phyloP scores from a whole-genome alignment of 2,329 filamentous ascomycete species.

The Neurospora sp. region DNA sequence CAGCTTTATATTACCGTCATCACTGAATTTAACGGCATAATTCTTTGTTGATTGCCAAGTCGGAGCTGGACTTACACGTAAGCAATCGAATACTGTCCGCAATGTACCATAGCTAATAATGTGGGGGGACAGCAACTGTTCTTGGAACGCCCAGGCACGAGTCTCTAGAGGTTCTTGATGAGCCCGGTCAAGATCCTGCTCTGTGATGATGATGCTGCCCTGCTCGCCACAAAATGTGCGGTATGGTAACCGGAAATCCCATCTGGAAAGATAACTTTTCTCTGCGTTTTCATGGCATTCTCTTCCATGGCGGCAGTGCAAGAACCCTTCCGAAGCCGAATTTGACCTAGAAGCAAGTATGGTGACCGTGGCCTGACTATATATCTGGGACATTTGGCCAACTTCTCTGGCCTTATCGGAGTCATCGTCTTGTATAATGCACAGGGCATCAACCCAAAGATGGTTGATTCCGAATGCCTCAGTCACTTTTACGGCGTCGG shows the following conservation, averaged over 20 bases:
- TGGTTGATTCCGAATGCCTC: neutral
- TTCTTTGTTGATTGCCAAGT: too few species aligned
- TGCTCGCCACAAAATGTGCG: neutral
- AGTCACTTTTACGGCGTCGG: neutral
- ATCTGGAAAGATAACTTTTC: neutral
- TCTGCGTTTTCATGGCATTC: neutral
- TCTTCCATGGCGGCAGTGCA: neutral
- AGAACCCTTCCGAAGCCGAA: neutral
- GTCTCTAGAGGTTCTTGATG: fast-evolving
- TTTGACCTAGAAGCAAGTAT: neutral
- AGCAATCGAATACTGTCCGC: neutral
- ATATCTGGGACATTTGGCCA: neutral
- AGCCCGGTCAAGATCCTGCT: neutral
- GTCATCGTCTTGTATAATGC: neutral
- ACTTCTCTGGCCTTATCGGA: neutral
- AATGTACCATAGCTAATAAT: neutral
- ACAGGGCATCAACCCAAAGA: neutral
- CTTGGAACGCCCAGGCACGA: neutral
- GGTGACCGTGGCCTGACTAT: neutral
- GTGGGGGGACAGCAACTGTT: neutral
- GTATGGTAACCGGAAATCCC: neutral
- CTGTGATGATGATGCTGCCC: neutral
- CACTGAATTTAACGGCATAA: neutral
- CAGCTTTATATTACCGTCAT: neutral
- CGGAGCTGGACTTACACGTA: too few species aligned